Percentiles rank a stretch among this genome's conserved stretches.
These are phyloP conservation scores for Exophiala bonariae DNA, from an alignment of 2,329 filamentous ascomycete genomes.

Conservation along the genomic window DNA sequence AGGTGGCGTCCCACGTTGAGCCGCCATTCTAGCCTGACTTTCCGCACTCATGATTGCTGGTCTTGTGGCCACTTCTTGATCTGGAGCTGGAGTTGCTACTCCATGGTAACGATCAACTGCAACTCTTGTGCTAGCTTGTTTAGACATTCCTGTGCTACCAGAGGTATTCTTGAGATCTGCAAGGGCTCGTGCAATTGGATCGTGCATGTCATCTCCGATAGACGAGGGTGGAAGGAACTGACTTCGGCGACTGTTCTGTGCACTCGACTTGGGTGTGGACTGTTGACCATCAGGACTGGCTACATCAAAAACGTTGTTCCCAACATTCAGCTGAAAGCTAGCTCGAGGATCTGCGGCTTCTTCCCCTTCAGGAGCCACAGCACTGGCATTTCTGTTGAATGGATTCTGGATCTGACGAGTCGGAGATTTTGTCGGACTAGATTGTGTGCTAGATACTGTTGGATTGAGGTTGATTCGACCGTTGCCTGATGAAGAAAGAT, in stretches of 20 bases:
- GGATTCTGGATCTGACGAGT: constrained; percentile 30
- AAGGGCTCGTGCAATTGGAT: constrained; percentile 88
- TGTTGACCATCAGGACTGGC: constrained; percentile 68
- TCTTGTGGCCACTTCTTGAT: constrained; percentile 34
- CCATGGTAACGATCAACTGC: constrained; percentile 96
- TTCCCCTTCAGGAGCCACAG: constrained; percentile 57
- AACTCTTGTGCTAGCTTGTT: constrained; percentile 77
- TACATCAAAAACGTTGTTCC: constrained; percentile 94
- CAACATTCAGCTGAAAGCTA: constrained; percentile 89
- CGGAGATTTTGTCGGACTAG: constrained; percentile 45
- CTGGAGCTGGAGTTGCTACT: constrained; percentile 75
- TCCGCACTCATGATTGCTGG: constrained; percentile 26
- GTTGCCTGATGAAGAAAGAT: constrained; percentile 33
- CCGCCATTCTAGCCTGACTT: constrained; percentile 52
- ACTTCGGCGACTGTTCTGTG: constrained; percentile 36
- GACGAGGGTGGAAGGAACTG: constrained; percentile 23
- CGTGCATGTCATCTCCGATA: constrained; percentile 58
- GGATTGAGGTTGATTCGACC: constrained; percentile 26
- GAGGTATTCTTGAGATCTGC: constrained; percentile 74
- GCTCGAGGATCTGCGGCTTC: constrained; percentile 89
- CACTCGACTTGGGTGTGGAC: constrained; percentile 42
- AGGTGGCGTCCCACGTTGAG: constrained; percentile 73
- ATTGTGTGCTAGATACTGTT: constrained; percentile 37
- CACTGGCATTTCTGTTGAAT: constrained; percentile 39
- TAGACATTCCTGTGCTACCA: constrained; percentile 53